Evolutionary conservation across 2,329 filamentous ascomycete genomes (phyloP).

Genomic region (Neurospora sp.): DNA sequence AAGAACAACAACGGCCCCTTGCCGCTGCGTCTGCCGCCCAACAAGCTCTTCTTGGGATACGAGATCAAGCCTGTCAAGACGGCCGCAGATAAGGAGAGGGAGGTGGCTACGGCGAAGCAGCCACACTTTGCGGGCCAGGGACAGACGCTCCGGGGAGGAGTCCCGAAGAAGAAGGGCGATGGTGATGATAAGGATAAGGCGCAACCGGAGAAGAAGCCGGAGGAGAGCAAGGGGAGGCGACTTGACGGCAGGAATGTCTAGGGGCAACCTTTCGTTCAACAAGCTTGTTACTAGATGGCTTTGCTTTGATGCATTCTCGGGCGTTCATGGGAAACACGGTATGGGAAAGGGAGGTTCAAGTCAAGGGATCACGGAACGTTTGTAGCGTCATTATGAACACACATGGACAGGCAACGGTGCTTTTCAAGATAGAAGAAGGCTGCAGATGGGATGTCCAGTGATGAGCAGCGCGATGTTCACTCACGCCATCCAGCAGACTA

Average conservation of each 20-base stretch:
- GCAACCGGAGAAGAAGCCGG: slow-evolving; percentile 6
- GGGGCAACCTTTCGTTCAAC: neutral
- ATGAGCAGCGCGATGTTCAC: neutral
- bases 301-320: slow-evolving; percentile 4
- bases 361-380: neutral
- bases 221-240: slow-evolving; percentile 12
- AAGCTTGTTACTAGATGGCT: neutral
- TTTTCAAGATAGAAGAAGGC: neutral
- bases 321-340: neutral
- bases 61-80: slow-evolving; percentile 83
- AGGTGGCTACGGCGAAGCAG: slow-evolving; percentile 53
- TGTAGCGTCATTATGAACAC: neutral
- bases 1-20: slow-evolving; percentile 74
- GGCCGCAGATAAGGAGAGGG: slow-evolving; percentile 58
- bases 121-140: slow-evolving; percentile 79
- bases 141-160: slow-evolving; percentile 61
- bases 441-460: neutral
- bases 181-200: slow-evolving; percentile 22
- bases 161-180: slow-evolving; percentile 59
- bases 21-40: slow-evolving; percentile 72
- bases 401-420: neutral
- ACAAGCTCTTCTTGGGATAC: slow-evolving; percentile 96
- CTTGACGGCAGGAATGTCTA: slow-evolving; percentile 7
- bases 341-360: neutral
- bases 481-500: neutral